Base-by-base conservation (phyloP, 306 rosid genomes). In the Myrica gale region DNA sequence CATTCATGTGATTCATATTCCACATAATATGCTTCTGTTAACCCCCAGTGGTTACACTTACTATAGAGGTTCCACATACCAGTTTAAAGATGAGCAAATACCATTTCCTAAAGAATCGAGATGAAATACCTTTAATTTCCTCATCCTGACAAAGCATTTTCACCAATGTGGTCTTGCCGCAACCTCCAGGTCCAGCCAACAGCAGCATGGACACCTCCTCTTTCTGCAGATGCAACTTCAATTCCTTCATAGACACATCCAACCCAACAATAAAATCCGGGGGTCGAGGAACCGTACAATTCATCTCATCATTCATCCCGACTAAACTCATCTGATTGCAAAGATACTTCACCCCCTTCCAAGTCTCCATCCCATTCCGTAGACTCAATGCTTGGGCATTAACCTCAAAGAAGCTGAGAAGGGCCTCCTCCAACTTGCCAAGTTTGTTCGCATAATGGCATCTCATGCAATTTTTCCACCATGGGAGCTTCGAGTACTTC, bases 141-240 rank as follows among this genome's bases (percentile, higher is more conserved):
- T 77, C 39, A 69, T 87, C 87, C 53, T 76, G 71, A 48, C 87
- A 87, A 6, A 89, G 75, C 82, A 63, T 69, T 4, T 52, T 58
- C 7, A 84, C 94, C 74, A 89, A 44, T 4, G 94, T 87, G 20
- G 90, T 82, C 80, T 89, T 89, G 21, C 91, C 91, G 2, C 74
- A 80, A 39, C 94, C 94, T 0, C 85, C 86, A 5, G 82, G 71
- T 51, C 84, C 91, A 37, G 90, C 86, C 58, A 90, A 43, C 43
- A 71, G 58, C 0, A 82, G 5, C 17, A 69, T 9, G 13, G 83
- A 74, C 16, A 21, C 26, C 1, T 72, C 86, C 1, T 74, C 83
- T 57, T 41, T 77, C 12, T 87, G 79, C 15, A 84, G 57, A 61
- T 78, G 78, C 57, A 3, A 16, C 86, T 83, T 87, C 85, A 86